Evolutionary conservation across 2,329 filamentous ascomycete species (phyloP).

Genomic region (Xylaria sp.): DNA sequence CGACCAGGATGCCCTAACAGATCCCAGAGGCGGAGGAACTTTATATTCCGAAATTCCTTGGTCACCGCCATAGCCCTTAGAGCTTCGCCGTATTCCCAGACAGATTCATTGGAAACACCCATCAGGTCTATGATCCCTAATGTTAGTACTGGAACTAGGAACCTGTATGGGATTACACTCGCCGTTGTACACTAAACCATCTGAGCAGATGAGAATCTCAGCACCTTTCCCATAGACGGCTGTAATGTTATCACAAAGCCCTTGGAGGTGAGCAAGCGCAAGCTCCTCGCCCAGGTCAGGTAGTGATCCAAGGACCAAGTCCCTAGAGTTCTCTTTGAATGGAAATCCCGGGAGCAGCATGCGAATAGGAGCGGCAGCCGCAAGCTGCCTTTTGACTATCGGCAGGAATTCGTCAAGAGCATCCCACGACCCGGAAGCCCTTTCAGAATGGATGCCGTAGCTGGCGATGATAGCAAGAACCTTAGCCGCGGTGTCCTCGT

Average conservation of each 20-base stretch:
- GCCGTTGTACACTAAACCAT: constrained; percentile 30
- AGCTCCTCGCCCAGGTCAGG: constrained; percentile 28
- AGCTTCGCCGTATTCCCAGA: constrained; percentile 28
- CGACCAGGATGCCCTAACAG: constrained; percentile 10
- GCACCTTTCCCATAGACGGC: constrained; percentile 16
- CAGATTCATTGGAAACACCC: constrained; percentile 14
- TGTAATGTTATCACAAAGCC: constrained; percentile 24
- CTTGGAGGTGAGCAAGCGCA: constrained; percentile 24
- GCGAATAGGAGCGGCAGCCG: not conserved
- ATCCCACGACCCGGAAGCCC: not conserved
- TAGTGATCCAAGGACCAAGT: constrained; percentile 14
- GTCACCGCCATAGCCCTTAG: constrained; percentile 17
- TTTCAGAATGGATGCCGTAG: constrained; percentile 19
- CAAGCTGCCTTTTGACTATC: constrained; percentile 14
- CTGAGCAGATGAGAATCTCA: constrained; percentile 21
- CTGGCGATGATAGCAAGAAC: constrained; percentile 28
- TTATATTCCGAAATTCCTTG: constrained; percentile 16
- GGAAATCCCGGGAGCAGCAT: constrained; percentile 28
- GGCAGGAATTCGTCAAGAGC: constrained; percentile 12
- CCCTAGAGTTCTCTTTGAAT: constrained; percentile 24
- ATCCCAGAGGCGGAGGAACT: constrained; percentile 29
- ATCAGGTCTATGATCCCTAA: constrained; percentile 16
- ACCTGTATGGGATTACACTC: not conserved
- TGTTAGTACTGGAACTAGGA: too few species aligned
- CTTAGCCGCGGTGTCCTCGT: constrained; percentile 7